Percentiles rank a stretch among this genome's conserved stretches.
Evolutionary conservation across 345 rosid species (phyloP).

Genomic region (Salix purpurea): DNA sequence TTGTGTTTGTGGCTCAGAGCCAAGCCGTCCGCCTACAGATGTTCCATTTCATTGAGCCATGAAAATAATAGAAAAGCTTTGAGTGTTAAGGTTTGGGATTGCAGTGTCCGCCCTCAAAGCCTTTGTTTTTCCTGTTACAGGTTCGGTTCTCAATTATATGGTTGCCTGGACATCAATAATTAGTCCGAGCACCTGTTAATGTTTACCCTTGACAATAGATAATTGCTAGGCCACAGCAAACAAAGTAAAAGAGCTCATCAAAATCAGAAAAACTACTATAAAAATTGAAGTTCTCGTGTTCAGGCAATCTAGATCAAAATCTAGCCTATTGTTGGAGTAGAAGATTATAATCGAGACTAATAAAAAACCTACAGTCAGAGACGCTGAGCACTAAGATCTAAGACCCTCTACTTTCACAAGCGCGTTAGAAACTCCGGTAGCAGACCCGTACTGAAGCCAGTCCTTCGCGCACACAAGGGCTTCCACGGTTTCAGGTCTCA

Average conservation of each 20-base stretch:
- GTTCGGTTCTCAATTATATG: not conserved
- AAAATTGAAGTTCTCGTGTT: not conserved
- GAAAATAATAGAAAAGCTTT: too few relatives aligned
- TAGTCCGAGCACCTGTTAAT: not conserved
- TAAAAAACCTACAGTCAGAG: not conserved
- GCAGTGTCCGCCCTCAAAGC: not conserved
- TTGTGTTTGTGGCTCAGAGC: too few relatives aligned
- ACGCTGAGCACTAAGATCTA: not conserved
- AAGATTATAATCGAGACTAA: not conserved
- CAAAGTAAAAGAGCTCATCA: not conserved
- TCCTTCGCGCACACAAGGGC: conserved; percentile 87
- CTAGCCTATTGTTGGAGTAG: not conserved
- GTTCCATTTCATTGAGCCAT: too few relatives aligned
- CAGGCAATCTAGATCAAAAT: not conserved
- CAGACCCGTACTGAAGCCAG: conserved; percentile 55
- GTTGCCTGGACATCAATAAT: not conserved
- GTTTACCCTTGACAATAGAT: not conserved
- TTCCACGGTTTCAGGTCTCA: conserved; percentile 82
- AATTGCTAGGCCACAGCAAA: not conserved
- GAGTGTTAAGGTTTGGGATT: too few relatives aligned
- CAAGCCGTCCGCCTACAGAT: too few relatives aligned
- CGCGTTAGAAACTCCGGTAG: conserved; percentile 32
- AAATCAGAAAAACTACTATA: not conserved
- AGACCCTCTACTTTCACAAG: conserved; percentile 52
- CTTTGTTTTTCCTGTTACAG: not conserved